Evolutionary conservation across 352 stramenopile genomes (phyloP), one percentile per base, ranked within the genome.

Genomic region (Phytophthora pluvialis): DNA sequence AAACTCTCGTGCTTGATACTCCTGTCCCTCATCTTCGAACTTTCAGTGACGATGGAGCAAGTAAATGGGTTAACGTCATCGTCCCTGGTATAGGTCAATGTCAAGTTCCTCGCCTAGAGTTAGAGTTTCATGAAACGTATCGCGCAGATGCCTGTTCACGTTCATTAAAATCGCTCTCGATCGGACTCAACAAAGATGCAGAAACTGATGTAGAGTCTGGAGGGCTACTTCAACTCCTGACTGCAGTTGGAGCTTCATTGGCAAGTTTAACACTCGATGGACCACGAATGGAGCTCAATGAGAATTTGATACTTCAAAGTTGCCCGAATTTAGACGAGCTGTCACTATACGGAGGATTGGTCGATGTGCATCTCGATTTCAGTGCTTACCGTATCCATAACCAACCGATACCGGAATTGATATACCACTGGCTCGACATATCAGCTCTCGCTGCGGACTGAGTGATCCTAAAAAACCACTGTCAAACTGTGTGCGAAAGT

Each of bases 41-140:
- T 5, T 55, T 66, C 25, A 61, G 35, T 33, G 42, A 62, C 26
- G 44, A 62, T 44, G 51, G 45, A 9, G 40, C 21, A 16, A 62
- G 36, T 42, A 35, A 56, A 2, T 35, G 32, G 31, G 60, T 68
- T 12, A 52, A 68, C 40, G 35, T 68, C 5, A 9, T 68, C 13
- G 42, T 68, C 16, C 50, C 43, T 46, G 60, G 60, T 0, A 57
- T 68, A 21, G 51, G 51, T 8, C 43, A 43, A 3, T 67, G 59
- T 42, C 32, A 43, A 10, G 48, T 54, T 6, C 16, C 52, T 29
- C 60, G 51, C 18, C 16, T 3, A 15, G 36, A 60, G 40, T 44
- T 67, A 31, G 15, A 31, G 11, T 8, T 18, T 28, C 31, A n/a
- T n/a, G n/a, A n/a, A 25, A 7, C 21, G 61, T 38, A 29, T 28